Conservation (phyloP, 139 green algal species). For the Yamagishiella unicocca region DNA sequence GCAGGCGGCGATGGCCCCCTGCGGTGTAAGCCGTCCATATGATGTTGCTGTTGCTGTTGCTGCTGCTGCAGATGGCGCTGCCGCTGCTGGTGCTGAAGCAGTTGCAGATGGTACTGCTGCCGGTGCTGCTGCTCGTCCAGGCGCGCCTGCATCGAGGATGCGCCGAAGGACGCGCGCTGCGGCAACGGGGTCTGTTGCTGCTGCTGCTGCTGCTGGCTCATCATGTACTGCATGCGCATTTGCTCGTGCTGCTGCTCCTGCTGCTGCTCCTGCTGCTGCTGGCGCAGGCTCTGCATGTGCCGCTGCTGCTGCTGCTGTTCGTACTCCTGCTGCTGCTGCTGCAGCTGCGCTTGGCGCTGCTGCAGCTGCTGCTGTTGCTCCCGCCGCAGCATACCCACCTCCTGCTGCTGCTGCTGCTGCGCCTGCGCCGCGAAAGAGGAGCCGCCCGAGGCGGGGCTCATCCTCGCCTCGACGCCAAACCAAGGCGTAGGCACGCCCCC, state of each 20-base stretch:
- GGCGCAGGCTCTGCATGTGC: conserved; percentile 17
- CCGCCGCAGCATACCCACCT: not conserved
- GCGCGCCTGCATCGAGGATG: too few species aligned
- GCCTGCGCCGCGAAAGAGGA: not conserved
- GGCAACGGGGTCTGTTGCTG: too few species aligned
- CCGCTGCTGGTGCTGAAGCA: not conserved
- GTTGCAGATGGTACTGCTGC: not conserved
- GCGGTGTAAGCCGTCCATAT: too few species aligned
- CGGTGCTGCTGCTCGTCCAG: not conserved
- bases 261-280: not conserved
- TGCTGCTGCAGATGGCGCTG: not conserved
- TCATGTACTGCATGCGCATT: not conserved
- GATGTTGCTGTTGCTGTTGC: not conserved
- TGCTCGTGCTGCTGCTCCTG: not conserved
- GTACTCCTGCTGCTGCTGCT: conserved; percentile 34
- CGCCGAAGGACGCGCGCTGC: too few species aligned
- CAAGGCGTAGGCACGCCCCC: not conserved
- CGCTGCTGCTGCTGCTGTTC: not conserved
- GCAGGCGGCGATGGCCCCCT: too few species aligned
- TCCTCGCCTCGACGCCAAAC: not conserved
- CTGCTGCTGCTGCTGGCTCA: not conserved
- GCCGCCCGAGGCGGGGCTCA: not conserved
- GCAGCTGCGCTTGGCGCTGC: not conserved
- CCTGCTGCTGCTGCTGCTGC: conserved; percentile 15
- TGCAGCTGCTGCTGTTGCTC: not conserved